Percentiles rank a stretch among this genome's conserved stretches.
These are phyloP conservation scores for Juglanconis oblonga DNA, from an alignment of 2,329 filamentous ascomycete genomes.

Conservation along the genomic window DNA sequence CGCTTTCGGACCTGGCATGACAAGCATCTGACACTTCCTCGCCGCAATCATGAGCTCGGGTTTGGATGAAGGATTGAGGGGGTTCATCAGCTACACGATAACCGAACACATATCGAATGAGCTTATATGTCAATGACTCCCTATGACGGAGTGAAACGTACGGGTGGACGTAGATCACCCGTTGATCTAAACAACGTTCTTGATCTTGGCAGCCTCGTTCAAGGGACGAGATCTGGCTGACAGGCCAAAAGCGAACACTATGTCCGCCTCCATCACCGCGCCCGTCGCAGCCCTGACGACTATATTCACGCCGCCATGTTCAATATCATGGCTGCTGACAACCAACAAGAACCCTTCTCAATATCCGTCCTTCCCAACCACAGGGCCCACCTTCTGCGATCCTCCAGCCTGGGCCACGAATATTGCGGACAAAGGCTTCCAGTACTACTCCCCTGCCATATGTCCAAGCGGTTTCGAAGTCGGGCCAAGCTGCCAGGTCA, in stretches of 20 bases:
- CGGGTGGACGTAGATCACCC: no score
- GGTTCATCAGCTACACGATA: neutral
- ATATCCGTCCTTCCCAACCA: conserved; percentile 32
- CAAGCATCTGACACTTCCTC: neutral
- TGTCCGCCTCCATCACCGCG: conserved; percentile 20
- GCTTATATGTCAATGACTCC: neutral
- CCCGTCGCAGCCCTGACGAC: conserved; percentile 38
- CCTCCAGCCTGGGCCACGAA: conserved; percentile 35
- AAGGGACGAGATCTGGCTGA: neutral
- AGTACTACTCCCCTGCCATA: conserved; percentile 39
- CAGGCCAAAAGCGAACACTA: neutral
- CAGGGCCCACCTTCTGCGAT: conserved; percentile 30
- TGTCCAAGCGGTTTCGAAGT: conserved; percentile 36
- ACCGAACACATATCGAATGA: neutral
- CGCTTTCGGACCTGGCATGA: neutral
- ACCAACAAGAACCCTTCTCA: conserved; percentile 36
- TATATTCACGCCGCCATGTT: conserved; percentile 38
- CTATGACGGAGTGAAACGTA: no score
- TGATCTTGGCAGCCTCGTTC: neutral
- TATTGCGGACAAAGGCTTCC: conserved; percentile 33
- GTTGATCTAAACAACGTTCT: no score
- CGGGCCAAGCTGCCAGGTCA: conserved; percentile 28
- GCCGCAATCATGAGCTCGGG: neutral
- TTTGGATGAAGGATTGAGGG: neutral
- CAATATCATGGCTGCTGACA: conserved; percentile 38